A percentile compares a stretch with the other conserved stretches of the same genome.
phyloP scores from a whole-genome alignment of 345 rosid species.

The Gossypium bickii region DNA sequence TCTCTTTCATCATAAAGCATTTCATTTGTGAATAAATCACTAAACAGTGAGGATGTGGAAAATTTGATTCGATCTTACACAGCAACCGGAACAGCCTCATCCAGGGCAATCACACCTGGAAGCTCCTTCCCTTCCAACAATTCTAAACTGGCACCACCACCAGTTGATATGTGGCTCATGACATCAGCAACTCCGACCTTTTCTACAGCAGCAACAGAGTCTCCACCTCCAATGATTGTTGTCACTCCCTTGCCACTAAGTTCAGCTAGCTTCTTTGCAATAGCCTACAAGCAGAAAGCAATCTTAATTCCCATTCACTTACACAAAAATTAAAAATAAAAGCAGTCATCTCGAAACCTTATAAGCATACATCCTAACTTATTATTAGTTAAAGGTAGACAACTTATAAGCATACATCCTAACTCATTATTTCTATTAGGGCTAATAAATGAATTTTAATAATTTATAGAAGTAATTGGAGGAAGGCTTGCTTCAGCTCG shows the following conservation, averaged over 20 bases:
- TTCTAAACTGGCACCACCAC: conserved; percentile 94
- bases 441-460: too few relatives aligned
- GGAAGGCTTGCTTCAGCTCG: not conserved
- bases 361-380: not conserved
- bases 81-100: conserved; percentile 51
- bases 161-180: conserved; percentile 89
- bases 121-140: conserved; percentile 78
- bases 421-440: not conserved
- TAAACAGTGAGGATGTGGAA: not conserved
- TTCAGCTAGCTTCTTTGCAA: conserved; percentile 92
- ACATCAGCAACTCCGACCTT: conserved; percentile 73
- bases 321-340: not conserved
- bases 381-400: not conserved
- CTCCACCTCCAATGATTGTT: conserved; percentile 86
- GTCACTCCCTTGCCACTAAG: conserved; percentile 77
- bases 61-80: conserved; percentile 32
- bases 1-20: conserved; percentile 19
- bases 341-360: not conserved
- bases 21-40: conserved; percentile 14
- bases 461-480: not conserved
- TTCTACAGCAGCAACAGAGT: conserved; percentile 81
- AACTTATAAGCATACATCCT: not conserved
- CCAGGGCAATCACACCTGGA: conserved; percentile 82
- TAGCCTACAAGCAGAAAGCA: conserved; percentile 40
- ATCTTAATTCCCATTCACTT: not conserved